Base-by-base conservation (phyloP, 441 rosid species). In the Euphorbia celastroides region DNA sequence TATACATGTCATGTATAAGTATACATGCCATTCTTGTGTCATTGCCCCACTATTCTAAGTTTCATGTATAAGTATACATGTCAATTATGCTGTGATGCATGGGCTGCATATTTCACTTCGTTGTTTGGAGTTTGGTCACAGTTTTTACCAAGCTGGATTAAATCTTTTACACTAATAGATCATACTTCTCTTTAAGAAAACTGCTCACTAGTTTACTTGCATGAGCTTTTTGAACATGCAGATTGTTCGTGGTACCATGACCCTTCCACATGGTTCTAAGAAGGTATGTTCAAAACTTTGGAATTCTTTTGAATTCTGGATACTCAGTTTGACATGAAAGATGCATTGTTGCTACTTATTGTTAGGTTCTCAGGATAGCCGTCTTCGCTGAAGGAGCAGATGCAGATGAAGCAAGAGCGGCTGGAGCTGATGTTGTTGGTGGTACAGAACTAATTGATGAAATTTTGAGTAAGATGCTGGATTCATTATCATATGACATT, bases 351-450 rank as follows among this genome's bases (percentile, higher is more conserved):
- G 17, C 58, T 68, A 22, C 77, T 46, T 55, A 66, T 64, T 72
- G 78, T 62, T 79, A 92, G 99, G 91, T 81, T 74, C 85, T 91
- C 69, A 87, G 83, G 79, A 84, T 92, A 70, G 99, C 97, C 58
- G 82, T 89, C 77, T 91, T 94, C 74, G 97, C 98, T 36, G 96
- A 90, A 73, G 99, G 99, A 25, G 70, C 83, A 36, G 98, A 94
- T 71, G 99, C 98, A 64, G 98, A 89, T 70, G 99, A 94, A 72
- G 98, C 98, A 62, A 87, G 84, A 81, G 94, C 93, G 72, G 97
- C 97, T 0, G 98, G 99, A 75, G 99, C 99, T 82, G 93, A 94
- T 85, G 70, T 94, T 51, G 95, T 92, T 62, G 99, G 98, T 58
- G 98, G 98, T 71, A 68, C 64, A 65, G 97, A 90, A 70, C 93